Percentiles rank a stretch among this genome's conserved stretches.
phyloP scores from a whole-genome alignment of 2,329 filamentous ascomycete species.

The Lachnellula arida region DNA sequence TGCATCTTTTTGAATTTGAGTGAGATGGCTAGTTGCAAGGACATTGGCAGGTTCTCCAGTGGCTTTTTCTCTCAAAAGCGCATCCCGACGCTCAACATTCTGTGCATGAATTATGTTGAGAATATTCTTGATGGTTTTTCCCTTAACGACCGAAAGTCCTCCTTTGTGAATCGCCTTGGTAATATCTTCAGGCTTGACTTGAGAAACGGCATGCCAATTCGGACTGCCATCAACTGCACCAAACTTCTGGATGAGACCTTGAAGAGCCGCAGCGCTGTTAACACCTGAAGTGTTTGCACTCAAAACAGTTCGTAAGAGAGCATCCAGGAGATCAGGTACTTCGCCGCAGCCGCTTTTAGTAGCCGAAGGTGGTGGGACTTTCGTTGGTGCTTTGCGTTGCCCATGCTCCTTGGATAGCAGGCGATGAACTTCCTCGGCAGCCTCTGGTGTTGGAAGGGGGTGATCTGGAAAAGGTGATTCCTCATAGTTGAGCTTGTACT shows the following conservation, averaged over 20 bases:
- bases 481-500: conserved; percentile 51
- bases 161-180: conserved; percentile 64
- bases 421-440: conserved; percentile 64
- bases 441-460: conserved; percentile 57
- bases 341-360: conserved; percentile 56
- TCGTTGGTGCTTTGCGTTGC: conserved; percentile 57
- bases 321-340: conserved; percentile 51
- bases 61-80: conserved; percentile 41
- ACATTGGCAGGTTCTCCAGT: conserved; percentile 40
- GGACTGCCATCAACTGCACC: conserved; percentile 68
- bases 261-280: conserved; percentile 60
- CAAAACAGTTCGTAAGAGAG: conserved; percentile 48
- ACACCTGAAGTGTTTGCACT: conserved; percentile 47
- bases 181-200: conserved; percentile 55
- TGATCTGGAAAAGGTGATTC: conserved; percentile 65
- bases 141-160: conserved; percentile 67
- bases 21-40: conserved; percentile 38
- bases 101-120: conserved; percentile 68
- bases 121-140: conserved; percentile 67
- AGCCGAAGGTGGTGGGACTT: conserved; percentile 64
- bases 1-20: conserved; percentile 46
- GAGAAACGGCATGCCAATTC: conserved; percentile 67
- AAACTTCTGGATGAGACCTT: conserved; percentile 59
- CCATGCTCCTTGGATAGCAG: conserved; percentile 65
- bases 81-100: conserved; percentile 51